Conservation (phyloP, 2,329 filamentous ascomycete genomes). For the Huntiella decipiens region DNA sequence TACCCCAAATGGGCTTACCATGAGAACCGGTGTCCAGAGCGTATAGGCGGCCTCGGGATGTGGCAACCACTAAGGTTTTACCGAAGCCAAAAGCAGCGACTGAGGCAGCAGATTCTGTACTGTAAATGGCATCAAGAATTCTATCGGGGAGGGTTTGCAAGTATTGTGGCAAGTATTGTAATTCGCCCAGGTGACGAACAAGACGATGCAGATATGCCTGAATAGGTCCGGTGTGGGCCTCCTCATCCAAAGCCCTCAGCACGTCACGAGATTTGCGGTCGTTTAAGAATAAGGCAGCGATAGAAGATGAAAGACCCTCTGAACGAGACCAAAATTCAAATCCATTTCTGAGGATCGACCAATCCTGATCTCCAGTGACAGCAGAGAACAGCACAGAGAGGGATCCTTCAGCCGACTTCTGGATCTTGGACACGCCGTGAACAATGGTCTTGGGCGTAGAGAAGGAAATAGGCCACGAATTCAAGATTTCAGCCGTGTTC, state of each 20-base stretch:
- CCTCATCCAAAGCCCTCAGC: constrained; percentile 63
- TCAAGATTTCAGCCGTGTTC: constrained; percentile 54
- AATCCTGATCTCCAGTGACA: constrained; percentile 41
- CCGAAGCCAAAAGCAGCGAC: constrained; percentile 57
- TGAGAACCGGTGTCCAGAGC: constrained; percentile 59
- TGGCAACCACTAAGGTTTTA: constrained; percentile 67
- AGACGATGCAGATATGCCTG: constrained; percentile 78
- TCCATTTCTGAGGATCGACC: constrained; percentile 70
- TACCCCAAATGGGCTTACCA: constrained; percentile 59
- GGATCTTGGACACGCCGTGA: constrained; percentile 64
- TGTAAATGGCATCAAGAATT: constrained; percentile 45
- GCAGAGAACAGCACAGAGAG: constrained; percentile 56
- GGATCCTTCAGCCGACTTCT: constrained; percentile 41
- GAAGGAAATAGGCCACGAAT: constrained; percentile 46
- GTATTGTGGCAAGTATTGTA: constrained; percentile 58
- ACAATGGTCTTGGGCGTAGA: constrained; percentile 28
- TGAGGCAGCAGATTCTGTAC: constrained; percentile 23
- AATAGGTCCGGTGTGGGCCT: constrained; percentile 64
- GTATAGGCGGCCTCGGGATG: constrained; percentile 58
- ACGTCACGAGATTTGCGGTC: constrained; percentile 54
- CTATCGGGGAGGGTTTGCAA: constrained; percentile 49
- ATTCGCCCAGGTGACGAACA: constrained; percentile 60
- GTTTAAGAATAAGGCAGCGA: constrained; percentile 65
- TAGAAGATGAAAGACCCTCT: constrained; percentile 64
- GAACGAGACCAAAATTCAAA: constrained; percentile 60